Percentiles rank a stretch among this genome's conserved stretches.
phyloP scores from a whole-genome alignment of 768 basidiomycete species.

The Suillus bovinus region DNA sequence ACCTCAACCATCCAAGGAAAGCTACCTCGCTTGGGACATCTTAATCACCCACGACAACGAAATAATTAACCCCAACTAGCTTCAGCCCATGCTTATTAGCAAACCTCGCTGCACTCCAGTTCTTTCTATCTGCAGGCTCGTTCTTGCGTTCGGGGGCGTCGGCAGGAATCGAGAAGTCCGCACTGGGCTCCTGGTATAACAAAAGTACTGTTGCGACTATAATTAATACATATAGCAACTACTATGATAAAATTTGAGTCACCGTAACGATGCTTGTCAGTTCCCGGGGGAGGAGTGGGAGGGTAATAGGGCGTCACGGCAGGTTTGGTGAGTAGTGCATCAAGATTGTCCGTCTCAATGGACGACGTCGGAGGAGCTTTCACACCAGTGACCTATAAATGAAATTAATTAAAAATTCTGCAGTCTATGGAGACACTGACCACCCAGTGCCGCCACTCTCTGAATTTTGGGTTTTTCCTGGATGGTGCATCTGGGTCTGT shows the following conservation, averaged over 20 bases:
- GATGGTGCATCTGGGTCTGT: constrained; percentile 63
- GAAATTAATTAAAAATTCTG: background rate
- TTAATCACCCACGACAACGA: constrained; percentile 39
- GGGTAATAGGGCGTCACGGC: constrained; percentile 57
- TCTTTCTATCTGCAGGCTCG: constrained; percentile 45
- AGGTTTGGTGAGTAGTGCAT: constrained; percentile 42
- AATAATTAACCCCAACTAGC: constrained; percentile 61
- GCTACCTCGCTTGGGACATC: background rate
- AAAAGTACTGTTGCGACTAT: constrained; percentile 44
- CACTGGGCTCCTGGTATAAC: constrained; percentile 58
- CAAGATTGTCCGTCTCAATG: constrained; percentile 33
- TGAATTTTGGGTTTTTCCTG: constrained; percentile 45
- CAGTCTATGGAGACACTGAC: constrained; percentile 29
- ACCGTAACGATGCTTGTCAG: constrained; percentile 63
- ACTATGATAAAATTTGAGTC: constrained; percentile 11
- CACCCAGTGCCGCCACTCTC: constrained; percentile 59
- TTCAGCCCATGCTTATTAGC: constrained; percentile 51
- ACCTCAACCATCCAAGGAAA: background rate
- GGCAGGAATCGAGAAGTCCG: constrained; percentile 40
- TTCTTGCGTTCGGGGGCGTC: constrained; percentile 48
- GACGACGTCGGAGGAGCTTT: constrained; percentile 34
- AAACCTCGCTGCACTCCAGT: constrained; percentile 58
- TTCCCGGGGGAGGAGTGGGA: constrained; percentile 54
- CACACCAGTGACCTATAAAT: constrained; percentile 38
- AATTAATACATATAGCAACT: background rate